phyloP scores from a whole-genome alignment of 73 alveolate species.

The Tetrahymena elliotti region DNA sequence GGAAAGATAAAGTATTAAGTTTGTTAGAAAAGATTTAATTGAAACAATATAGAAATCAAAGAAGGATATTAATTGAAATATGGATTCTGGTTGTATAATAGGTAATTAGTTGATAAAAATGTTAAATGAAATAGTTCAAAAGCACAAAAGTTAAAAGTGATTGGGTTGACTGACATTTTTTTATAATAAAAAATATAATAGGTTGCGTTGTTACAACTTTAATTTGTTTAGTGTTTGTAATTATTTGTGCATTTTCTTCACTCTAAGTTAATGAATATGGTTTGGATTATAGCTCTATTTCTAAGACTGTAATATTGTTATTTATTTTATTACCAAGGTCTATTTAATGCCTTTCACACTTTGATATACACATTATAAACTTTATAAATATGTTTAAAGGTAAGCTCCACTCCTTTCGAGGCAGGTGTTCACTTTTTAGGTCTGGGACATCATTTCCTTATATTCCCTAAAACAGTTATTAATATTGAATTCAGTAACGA shows the following conservation, averaged over 20 bases:
- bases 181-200: neutral
- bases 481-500: conserved; percentile 48
- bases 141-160: neutral
- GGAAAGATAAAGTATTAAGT: neutral
- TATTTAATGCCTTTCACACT: neutral
- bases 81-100: neutral
- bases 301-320: neutral
- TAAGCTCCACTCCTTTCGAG: conserved; percentile 2
- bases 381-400: neutral
- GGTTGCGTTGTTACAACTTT: neutral
- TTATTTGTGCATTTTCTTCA: neutral
- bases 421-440: conserved; percentile 55
- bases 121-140: neutral
- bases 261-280: neutral
- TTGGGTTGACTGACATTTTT: neutral
- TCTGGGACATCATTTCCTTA: conserved; percentile 50
- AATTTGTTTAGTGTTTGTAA: neutral
- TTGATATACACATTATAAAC: neutral
- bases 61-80: neutral
- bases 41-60: neutral
- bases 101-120: neutral
- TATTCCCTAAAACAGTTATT: conserved; percentile 59
- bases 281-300: neutral
- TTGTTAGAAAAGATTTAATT: neutral
- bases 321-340: neutral